Conservation (phyloP, 305 asterid genomes). For the Fraxinus ornus region DNA sequence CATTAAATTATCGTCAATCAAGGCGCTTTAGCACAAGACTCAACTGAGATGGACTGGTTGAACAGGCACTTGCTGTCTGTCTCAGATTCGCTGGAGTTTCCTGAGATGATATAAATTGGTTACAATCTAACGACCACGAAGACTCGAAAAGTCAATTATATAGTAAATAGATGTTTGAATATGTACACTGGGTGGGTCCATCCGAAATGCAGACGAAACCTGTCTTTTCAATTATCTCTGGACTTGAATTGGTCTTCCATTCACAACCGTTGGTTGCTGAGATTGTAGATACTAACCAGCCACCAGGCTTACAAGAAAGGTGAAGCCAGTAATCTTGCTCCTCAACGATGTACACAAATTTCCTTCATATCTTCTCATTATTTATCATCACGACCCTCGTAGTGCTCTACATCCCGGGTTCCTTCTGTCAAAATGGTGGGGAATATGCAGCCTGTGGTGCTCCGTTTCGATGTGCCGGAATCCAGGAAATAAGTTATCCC, state of each 20-base stretch:
- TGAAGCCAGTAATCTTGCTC: not conserved
- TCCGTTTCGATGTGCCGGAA: slow-evolving; percentile 35
- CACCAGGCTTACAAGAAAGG: not conserved
- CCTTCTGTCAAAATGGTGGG: slow-evolving; percentile 27
- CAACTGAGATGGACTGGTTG: not conserved
- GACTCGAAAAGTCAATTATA: not conserved
- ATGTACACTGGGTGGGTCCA: not conserved
- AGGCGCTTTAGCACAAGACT: not conserved
- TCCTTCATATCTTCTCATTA: not conserved
- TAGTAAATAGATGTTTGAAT: not conserved
- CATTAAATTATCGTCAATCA: not conserved
- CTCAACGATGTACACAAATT: not conserved
- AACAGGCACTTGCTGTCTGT: not conserved
- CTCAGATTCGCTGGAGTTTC: not conserved
- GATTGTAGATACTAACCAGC: not conserved
- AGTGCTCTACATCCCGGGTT: slow-evolving; percentile 5
- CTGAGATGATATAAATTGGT: not conserved
- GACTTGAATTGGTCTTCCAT: not conserved
- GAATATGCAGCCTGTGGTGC: slow-evolving; percentile 30
- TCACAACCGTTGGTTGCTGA: not conserved
- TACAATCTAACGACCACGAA: not conserved
- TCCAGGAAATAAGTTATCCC: slow-evolving; percentile 36
- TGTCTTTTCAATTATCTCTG: not conserved
- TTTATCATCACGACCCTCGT: not conserved
- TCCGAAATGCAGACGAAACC: not conserved